Percentiles rank a stretch among this genome's conserved stretches.
These are phyloP conservation scores for Tritrichomonas foetus DNA, from an alignment of 208 protist species.

Conservation along the genomic window DNA sequence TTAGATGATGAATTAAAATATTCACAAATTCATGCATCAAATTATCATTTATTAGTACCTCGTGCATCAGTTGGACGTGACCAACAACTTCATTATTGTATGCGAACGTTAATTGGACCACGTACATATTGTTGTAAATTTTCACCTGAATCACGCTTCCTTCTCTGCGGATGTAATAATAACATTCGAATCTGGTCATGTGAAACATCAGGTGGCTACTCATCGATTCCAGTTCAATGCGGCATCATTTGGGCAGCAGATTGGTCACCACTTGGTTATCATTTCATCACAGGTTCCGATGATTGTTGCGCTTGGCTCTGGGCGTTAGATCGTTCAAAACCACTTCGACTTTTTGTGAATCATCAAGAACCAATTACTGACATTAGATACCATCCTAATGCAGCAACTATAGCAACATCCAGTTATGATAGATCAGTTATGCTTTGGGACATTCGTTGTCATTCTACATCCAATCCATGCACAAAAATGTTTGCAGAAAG, in stretches of 20 bases:
- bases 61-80: neutral
- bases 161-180: neutral
- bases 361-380: constrained; percentile 1
- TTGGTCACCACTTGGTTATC: neutral
- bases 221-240: too few species aligned
- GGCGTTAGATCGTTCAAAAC: neutral
- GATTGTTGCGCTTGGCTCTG: neutral
- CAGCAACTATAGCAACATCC: neutral
- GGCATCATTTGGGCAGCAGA: neutral
- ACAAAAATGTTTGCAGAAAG: neutral
- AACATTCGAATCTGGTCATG: neutral
- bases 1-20: neutral
- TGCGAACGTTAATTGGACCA: neutral
- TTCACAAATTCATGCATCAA: neutral
- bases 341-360: neutral
- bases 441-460: neutral
- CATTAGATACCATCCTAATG: constrained; percentile 5
- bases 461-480: neutral
- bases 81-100: neutral
- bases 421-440: neutral
- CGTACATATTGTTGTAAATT: neutral
- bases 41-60: neutral
- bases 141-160: neutral
- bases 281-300: neutral
- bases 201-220: neutral